phyloP scores from a whole-genome alignment of 129 eudicot genomes.

The Logfia minima region DNA sequence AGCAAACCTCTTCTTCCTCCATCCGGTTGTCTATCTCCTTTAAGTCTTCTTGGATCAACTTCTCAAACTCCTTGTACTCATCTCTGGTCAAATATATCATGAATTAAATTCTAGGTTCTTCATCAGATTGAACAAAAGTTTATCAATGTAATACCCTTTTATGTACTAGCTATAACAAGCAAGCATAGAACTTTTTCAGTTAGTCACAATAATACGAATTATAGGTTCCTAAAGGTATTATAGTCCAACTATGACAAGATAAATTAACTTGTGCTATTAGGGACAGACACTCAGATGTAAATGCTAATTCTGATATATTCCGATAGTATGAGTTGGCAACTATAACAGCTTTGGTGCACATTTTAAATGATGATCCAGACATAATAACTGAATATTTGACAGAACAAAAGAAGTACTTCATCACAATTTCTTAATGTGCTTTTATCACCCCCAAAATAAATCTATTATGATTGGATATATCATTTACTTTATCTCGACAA shows the following conservation, averaged over 20 bases:
- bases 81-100: slow-evolving; percentile 57
- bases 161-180: not conserved
- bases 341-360: not conserved
- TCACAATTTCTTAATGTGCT: not conserved
- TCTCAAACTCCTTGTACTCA: slow-evolving; percentile 94
- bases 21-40: slow-evolving; percentile 75
- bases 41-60: slow-evolving; percentile 78
- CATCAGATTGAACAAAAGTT: not conserved
- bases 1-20: slow-evolving; percentile 91
- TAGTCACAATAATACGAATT: not conserved
- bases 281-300: not conserved
- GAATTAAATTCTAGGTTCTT: slow-evolving; percentile 9
- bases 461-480: not conserved
- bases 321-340: not conserved
- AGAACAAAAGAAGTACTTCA: not conserved
- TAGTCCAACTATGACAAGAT: slow-evolving; percentile 3
- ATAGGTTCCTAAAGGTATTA: not conserved
- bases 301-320: not conserved
- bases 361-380: not conserved
- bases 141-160: not conserved
- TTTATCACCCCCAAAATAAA: not conserved
- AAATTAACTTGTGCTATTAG: not conserved
- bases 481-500: not conserved
- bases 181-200: not conserved
- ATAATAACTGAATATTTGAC: not conserved